Evolutionary conservation across 1,284 basidiomycete genomes (phyloP).

Genomic region (Apiotrichum gamsii): DNA sequence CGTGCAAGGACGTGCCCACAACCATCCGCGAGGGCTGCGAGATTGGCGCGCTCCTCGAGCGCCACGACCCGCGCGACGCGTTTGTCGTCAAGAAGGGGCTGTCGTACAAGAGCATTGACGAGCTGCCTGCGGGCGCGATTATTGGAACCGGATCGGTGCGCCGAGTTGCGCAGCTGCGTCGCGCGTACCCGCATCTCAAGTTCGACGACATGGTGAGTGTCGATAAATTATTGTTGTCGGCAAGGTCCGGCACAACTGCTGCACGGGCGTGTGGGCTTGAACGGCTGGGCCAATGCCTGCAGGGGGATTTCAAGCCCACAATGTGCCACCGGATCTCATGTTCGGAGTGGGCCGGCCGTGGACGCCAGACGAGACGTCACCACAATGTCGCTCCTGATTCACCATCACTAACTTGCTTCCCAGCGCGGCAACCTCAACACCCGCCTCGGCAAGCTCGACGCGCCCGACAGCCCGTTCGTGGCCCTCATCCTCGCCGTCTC

Average conservation of each 20-base stretch:
- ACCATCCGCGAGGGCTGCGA: slow-evolving; percentile 74
- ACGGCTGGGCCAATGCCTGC: not conserved
- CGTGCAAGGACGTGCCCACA: slow-evolving; percentile 91
- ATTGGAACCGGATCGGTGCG: slow-evolving; percentile 93
- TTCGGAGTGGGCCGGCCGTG: no score
- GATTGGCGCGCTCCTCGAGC: slow-evolving; percentile 75
- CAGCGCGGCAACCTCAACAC: slow-evolving; percentile 60
- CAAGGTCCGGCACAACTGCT: no score
- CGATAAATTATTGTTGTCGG: not conserved
- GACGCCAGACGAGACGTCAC: no score
- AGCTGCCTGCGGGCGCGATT: slow-evolving; percentile 80
- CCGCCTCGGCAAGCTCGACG: slow-evolving; percentile 85
- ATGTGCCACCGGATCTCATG: no score
- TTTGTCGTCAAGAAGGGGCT: slow-evolving; percentile 78
- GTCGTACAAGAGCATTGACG: slow-evolving; percentile 67
- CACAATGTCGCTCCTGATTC: not conserved
- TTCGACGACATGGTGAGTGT: slow-evolving; percentile 82
- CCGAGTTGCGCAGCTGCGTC: slow-evolving; percentile 81
- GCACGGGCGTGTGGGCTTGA: not conserved
- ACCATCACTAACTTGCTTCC: not conserved
- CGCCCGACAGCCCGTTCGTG: slow-evolving; percentile 66
- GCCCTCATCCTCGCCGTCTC: slow-evolving; percentile 92
- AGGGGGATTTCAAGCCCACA: not conserved
- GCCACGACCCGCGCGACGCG: slow-evolving; percentile 86
- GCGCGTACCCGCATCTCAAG: slow-evolving; percentile 68